A percentile compares a stretch with the other conserved stretches of the same genome.
These are phyloP conservation scores for Eimeria sp. DNA, from an alignment of 169 alveolate genomes.

Conservation along the genomic window DNA sequence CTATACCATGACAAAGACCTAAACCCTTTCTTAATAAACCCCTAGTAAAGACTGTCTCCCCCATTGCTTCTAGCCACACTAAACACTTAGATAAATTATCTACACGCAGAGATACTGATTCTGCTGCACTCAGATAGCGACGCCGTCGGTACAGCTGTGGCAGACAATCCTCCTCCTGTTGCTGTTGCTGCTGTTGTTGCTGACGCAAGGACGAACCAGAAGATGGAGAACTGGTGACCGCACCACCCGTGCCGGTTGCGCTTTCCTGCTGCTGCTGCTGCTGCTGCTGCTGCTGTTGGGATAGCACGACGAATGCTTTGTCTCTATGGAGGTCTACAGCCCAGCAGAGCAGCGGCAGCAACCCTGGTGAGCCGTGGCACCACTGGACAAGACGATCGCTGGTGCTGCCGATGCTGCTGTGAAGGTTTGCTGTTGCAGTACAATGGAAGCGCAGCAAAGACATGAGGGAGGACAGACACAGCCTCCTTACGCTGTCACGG, in stretches of 20 bases:
- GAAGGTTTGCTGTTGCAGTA: slow-evolving; percentile 88
- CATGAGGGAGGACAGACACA: not conserved
- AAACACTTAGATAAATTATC: slow-evolving; percentile 80
- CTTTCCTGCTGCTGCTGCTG: not conserved
- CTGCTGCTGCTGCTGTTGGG: not conserved
- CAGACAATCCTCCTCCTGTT: not conserved
- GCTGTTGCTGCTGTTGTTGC: not conserved
- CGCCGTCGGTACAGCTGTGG: not conserved
- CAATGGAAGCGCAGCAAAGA: slow-evolving; percentile 20
- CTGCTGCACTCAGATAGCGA: not conserved
- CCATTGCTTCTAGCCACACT: slow-evolving; percentile 84
- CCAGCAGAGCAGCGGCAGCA: slow-evolving; percentile 88
- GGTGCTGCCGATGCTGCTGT: slow-evolving; percentile 85
- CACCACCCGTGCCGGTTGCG: not conserved
- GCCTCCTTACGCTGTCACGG: not conserved
- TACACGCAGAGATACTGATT: not conserved
- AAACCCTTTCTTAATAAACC: slow-evolving; percentile 92
- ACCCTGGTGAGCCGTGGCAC: slow-evolving; percentile 96
- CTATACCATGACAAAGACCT: slow-evolving; percentile 94
- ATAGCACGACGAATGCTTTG: slow-evolving; percentile 81
- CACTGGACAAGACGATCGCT: slow-evolving; percentile 89
- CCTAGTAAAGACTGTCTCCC: slow-evolving; percentile 89
- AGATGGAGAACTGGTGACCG: not conserved
- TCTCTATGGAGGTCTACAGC: slow-evolving; percentile 28
- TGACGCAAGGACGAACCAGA: not conserved